Evolutionary conservation across 163 green algal species (phyloP).

Genomic region (Coccomyxa subellipsoidea): DNA sequence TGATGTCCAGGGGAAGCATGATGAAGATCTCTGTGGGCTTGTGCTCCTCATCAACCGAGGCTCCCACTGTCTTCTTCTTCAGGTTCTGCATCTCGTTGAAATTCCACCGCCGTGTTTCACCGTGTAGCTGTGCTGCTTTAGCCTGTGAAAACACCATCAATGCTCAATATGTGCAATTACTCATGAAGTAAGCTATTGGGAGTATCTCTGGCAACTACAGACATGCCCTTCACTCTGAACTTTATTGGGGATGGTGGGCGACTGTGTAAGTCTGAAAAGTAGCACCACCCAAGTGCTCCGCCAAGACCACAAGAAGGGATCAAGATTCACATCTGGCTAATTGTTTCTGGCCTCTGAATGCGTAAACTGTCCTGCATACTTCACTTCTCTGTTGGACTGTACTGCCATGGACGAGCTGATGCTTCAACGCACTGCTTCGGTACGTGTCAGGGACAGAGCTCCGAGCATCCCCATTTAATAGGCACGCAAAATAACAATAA

Average conservation of each 20-base stretch:
- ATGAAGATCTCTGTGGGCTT: constrained; percentile 18
- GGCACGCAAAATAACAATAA: too few relatives aligned
- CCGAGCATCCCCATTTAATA: not conserved
- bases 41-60: not conserved
- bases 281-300: too few relatives aligned
- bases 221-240: too few relatives aligned
- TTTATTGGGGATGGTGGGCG: too few relatives aligned
- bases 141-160: not conserved
- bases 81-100: constrained; percentile 7
- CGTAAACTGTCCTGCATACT: not conserved
- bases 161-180: not conserved
- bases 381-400: not conserved
- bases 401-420: not conserved
- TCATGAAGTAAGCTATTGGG: too few relatives aligned
- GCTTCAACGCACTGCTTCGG: not conserved
- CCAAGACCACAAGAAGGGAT: too few relatives aligned
- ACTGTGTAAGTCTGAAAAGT: too few relatives aligned
- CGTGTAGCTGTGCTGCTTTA: not conserved
- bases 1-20: constrained; percentile 18
- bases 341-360: too few relatives aligned
- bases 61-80: not conserved
- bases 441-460: not conserved
- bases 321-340: too few relatives aligned
- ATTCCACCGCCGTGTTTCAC: not conserved
- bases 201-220: too few relatives aligned